Conservation (phyloP, 805 yeast genomes). For the Wickerhamomyces mucosus region DNA sequence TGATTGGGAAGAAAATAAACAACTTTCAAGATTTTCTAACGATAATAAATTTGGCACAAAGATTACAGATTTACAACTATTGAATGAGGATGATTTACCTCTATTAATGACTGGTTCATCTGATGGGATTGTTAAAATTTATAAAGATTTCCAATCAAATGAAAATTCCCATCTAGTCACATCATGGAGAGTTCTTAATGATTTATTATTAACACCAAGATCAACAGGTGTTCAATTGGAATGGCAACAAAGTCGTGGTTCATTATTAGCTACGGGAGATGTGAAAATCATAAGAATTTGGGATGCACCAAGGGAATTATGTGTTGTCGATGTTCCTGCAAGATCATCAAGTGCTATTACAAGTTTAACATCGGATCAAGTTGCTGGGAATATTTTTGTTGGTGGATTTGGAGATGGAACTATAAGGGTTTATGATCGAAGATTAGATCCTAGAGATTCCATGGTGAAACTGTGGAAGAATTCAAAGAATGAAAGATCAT, state of each 20-base stretch:
- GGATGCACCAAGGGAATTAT: conserved; percentile 94
- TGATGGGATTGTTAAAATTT: conserved; percentile 89
- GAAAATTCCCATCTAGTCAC: conserved; percentile 56
- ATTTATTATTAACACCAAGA: conserved; percentile 68
- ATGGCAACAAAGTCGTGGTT: conserved; percentile 96
- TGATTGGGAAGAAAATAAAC: conserved; percentile 69
- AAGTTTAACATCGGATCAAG: conserved; percentile 87
- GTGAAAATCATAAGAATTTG: conserved; percentile 84
- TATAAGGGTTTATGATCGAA: conserved; percentile 81
- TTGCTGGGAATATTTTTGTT: conserved; percentile 81
- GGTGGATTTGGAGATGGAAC: conserved; percentile 93
- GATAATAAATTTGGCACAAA: conserved; percentile 83
- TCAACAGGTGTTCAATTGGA: conserved; percentile 81
- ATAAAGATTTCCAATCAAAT: conserved; percentile 58
- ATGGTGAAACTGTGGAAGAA: conserved; percentile 78
- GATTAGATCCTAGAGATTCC: conserved; percentile 76
- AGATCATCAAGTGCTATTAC: conserved; percentile 85
- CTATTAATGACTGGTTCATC: conserved; percentile 80
- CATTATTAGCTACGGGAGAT: conserved; percentile 88
- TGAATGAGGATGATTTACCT: conserved; percentile 91
- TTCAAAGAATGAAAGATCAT: conserved; percentile 29
- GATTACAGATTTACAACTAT: conserved; percentile 74
- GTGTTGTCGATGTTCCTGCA: conserved; percentile 83
- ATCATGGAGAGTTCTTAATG: conserved; percentile 91
- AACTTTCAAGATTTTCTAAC: conserved; percentile 63